Base-by-base conservation (phyloP, 1,284 basidiomycete species). In the Heterobasidion occidentale region DNA sequence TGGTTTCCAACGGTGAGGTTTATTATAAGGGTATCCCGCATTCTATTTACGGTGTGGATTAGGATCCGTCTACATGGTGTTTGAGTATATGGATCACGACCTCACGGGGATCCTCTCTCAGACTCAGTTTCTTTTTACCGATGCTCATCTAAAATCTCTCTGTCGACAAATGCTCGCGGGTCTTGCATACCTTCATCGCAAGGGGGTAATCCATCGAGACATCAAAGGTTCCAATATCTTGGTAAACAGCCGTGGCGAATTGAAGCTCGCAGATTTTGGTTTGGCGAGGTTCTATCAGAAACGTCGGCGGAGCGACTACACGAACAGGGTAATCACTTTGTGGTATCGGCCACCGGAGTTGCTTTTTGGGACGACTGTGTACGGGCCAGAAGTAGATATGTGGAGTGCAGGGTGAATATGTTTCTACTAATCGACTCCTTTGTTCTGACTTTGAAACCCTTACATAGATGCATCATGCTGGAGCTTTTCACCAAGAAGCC, bases 71-170 rank as follows among this genome's bases (percentile, higher is more conserved):
- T 98, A 95, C 73, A 99, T 99, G 95, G 96, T 99, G 34, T 94
- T 99, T 67, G 95, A 99, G 71, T 99, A 99, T 71, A 94, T 98
- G 92, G 94, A 99, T 67, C 96, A 99, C 70, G 97, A 99, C 68
- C 78, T 99, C 53, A 98, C 94, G 3, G 98, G 98, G 2, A 81
- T 99, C 54, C 78, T 99, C 12, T 91, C 93, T 1, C 95, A 98
- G 71, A 92, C 86, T 0, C 84, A 92, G 69, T 95, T 91, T 64
- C 76, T 69, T 47, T 98, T 99, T 67, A 80, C 83, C 1, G 79
- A 85, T 15, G 92, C 90, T 14, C 91, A 99, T 70, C 77, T 98
- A 56, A 99, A 99, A 75, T 97, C 94, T 0, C 81, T 99, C 50
- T 95, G 91, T 66, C 79, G 86, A 59, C 97, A 99, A 71, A 95